Evolutionary conservation across 1,139 yeast genomes (phyloP).

Genomic region (Blastobotrys persicus): DNA sequence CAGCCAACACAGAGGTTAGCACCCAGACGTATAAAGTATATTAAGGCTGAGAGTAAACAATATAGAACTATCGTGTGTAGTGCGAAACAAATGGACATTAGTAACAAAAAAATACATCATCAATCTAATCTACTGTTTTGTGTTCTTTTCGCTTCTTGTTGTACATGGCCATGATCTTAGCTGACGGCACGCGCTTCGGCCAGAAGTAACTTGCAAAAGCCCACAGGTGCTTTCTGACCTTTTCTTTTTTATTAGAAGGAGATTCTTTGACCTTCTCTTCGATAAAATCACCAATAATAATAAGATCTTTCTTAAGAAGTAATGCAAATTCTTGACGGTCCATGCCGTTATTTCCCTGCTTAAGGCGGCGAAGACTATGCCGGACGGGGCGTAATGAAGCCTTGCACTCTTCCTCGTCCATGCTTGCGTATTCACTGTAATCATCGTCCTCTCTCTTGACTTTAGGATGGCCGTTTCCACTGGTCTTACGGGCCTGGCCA

Average conservation of each 20-base stretch:
- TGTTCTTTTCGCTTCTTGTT: conserved; percentile 43
- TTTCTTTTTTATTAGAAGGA: conserved; percentile 37
- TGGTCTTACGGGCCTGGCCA: neutral
- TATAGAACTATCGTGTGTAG: too few species aligned
- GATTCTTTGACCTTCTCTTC: conserved; percentile 34
- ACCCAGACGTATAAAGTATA: too few species aligned
- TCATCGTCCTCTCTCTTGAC: conserved; percentile 35
- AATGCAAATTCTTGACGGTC: conserved; percentile 85
- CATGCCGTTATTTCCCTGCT: conserved; percentile 75
- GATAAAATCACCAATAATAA: conserved; percentile 78
- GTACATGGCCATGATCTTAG: conserved; percentile 82
- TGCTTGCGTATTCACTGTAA: conserved; percentile 65
- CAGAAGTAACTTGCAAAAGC: conserved; percentile 85
- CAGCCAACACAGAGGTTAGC: too few species aligned
- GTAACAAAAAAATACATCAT: neutral
- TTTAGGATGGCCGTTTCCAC: conserved; percentile 12
- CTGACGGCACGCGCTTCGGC: conserved; percentile 82
- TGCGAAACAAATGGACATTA: neutral
- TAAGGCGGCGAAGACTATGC: conserved; percentile 67
- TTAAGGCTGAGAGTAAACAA: too few species aligned
- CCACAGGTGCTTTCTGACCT: conserved; percentile 75
- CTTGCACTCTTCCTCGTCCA: conserved; percentile 77
- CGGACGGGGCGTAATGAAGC: conserved; percentile 67
- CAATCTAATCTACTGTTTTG: neutral
- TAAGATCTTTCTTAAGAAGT: conserved; percentile 67